Conservation (phyloP, 2,329 filamentous ascomycete species). For the Colletotrichum aenigma region DNA sequence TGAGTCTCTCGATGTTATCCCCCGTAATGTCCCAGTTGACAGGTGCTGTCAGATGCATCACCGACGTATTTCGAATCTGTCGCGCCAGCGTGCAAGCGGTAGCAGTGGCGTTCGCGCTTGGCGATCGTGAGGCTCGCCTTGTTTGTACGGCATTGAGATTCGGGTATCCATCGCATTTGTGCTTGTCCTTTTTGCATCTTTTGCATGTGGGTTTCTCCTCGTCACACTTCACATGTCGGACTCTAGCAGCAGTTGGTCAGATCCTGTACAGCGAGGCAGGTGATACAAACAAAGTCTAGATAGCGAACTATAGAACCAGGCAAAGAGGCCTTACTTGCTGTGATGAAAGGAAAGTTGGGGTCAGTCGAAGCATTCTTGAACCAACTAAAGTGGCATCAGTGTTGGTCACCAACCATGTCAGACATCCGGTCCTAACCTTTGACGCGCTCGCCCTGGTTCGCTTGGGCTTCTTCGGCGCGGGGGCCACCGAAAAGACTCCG, state of each 20-base stretch:
- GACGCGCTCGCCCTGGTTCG: conserved; percentile 5
- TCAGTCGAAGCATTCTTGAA: not conserved
- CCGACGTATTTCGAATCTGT: not conserved
- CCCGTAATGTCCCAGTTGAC: conserved; percentile 1
- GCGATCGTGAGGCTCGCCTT: not conserved
- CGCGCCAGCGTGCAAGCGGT: not conserved
- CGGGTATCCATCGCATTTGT: conserved; percentile 22
- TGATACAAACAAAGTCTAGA: not conserved
- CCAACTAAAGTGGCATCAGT: conserved; percentile 6
- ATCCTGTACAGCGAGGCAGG: not conserved
- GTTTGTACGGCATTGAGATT: not conserved
- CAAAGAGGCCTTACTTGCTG: conserved; percentile 14
- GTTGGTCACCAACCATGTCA: conserved; percentile 20
- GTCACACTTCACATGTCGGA: conserved; percentile 23
- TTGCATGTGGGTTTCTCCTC: conserved; percentile 19
- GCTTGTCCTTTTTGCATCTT: conserved; percentile 5
- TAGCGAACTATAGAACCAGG: not conserved
- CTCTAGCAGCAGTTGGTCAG: not conserved
- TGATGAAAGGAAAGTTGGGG: not conserved
- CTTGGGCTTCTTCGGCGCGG: conserved; percentile 1
- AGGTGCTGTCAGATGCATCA: not conserved
- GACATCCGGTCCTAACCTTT: conserved; percentile 20
- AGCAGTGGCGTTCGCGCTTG: not conserved
- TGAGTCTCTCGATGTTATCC: not conserved
- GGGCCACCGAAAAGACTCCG: conserved; percentile 8